These are phyloP conservation scores for Suillus clintonianus DNA, from an alignment of 768 basidiomycete genomes.

Conservation along the genomic window DNA sequence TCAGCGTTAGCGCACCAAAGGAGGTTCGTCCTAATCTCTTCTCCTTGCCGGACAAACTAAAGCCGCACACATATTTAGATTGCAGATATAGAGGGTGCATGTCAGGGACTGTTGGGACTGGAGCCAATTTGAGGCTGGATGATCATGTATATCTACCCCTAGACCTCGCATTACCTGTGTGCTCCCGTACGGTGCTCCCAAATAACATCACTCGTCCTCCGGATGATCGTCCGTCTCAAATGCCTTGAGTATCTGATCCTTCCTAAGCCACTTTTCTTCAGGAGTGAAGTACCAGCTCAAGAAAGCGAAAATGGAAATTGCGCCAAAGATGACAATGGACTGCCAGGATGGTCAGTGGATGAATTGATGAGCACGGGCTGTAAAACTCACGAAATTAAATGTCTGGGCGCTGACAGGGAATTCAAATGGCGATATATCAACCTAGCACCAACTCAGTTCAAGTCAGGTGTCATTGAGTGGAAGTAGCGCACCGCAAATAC, in stretches of 20 bases:
- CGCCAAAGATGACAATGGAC: slow-evolving; percentile 79
- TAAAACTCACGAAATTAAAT: slow-evolving; percentile 79
- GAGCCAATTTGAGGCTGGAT: slow-evolving; percentile 36
- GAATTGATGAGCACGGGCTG: background rate
- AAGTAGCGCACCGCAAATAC: slow-evolving; percentile 65
- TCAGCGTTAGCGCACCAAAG: slow-evolving; percentile 78
- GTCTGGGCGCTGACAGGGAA: slow-evolving; percentile 77
- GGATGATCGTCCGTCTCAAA: slow-evolving; percentile 32
- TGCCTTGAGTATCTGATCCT: slow-evolving; percentile 57
- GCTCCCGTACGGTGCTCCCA: background rate
- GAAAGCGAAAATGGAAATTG: slow-evolving; percentile 76
- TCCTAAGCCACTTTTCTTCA: slow-evolving; percentile 76
- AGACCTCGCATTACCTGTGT: background rate
- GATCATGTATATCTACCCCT: slow-evolving; percentile 1
- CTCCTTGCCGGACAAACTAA: slow-evolving; percentile 4
- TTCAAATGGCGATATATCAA: slow-evolving; percentile 83
- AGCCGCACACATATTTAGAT: slow-evolving; percentile 40
- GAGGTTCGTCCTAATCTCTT: slow-evolving; percentile 51
- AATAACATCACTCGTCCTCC: background rate
- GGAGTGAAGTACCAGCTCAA: slow-evolving; percentile 80
- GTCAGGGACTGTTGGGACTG: slow-evolving; percentile 71
- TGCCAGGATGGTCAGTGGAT: slow-evolving; percentile 29
- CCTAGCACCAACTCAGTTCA: slow-evolving; percentile 41
- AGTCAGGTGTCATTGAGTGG: slow-evolving; percentile 1
- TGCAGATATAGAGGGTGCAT: slow-evolving; percentile 77